Base-by-base conservation (phyloP, 345 rosid species). In the Combretum micranthum region DNA sequence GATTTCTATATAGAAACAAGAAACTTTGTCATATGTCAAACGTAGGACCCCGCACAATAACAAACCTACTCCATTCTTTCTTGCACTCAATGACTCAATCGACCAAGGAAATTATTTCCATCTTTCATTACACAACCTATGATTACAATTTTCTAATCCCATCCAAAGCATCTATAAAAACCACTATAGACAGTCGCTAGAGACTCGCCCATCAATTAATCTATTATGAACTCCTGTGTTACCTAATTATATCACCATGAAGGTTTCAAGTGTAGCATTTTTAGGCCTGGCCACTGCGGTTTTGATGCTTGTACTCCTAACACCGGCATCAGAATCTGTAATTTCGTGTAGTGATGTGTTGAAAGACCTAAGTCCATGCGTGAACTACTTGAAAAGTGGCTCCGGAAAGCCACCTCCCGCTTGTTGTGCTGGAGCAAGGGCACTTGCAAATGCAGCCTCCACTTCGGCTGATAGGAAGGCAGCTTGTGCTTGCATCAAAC, bases 401-500 rank as follows among this genome's bases (percentile, higher is more conserved):
- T 67, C 63, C 1, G 90, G 93, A 43, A 56, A 53, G 13, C 96
- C 96, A 2, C 93, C 96, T 0, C 4, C 77, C 0, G 61, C 71
- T 12, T 88, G 90, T 48, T 88, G 96, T 44, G 43, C 71, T 0
- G 96, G 96, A 44, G 88, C 72, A 23, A 21, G 55, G 2, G 56
- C 76, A 12, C 81, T 83, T 21, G 78, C 79, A 12, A 60, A 75
- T 0, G 76, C 87, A 0, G 80, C 86, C 4, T 37, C 82, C 14
- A 63, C 78, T 44, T 52, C 86, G 0, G 82, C 80, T 7, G 96
- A 83, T 63, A 85, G 63, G 63, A 73, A 77, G 64, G 66, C 85
- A 15, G 90, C 83, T 61, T 88, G 96, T 21, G 50, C 67, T 51
- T 88, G 96, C 80, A 76, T 88, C 47, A 81, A 88, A 47, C 64